phyloP scores from a whole-genome alignment of 2,329 filamentous ascomycete species.

The Hypoxylon sp. region DNA sequence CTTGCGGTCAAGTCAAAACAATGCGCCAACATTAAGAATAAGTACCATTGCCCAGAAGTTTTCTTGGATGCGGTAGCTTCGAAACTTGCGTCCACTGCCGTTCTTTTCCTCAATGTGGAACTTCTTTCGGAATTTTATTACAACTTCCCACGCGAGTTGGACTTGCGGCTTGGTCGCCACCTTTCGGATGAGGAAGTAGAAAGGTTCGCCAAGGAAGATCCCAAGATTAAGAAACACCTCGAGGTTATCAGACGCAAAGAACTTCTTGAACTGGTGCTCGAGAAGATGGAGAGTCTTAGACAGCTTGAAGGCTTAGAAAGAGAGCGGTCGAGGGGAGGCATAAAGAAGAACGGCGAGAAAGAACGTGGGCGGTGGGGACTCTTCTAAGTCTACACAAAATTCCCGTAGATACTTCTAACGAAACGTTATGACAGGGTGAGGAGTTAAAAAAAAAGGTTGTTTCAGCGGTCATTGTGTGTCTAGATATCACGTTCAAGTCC shows the following conservation, averaged over 20 bases:
- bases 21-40: conserved; percentile 86
- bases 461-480: conserved; percentile 35
- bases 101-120: conserved; percentile 97
- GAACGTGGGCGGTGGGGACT: conserved; percentile 66
- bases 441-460: conserved; percentile 40
- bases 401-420: conserved; percentile 31
- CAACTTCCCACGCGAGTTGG: conserved; percentile 94
- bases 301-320: conserved; percentile 84
- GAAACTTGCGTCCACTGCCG: conserved; percentile 93
- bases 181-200: conserved; percentile 86
- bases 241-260: conserved; percentile 95
- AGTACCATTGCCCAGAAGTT: conserved; percentile 96
- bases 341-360: conserved; percentile 55
- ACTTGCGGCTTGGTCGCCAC: conserved; percentile 85
- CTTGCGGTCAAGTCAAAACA: conserved; percentile 91
- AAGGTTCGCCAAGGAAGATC: conserved; percentile 91
- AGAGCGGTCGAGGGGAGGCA: conserved; percentile 59
- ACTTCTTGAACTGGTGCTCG: conserved; percentile 89
- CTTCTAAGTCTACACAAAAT: conserved; percentile 56
- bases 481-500: conserved; percentile 40
- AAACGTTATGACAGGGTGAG: conserved; percentile 41
- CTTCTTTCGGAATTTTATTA: conserved; percentile 98
- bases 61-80: conserved; percentile 98
- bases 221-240: conserved; percentile 88
- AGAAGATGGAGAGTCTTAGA: conserved; percentile 94